Conservation (phyloP, 805 yeast species). For the Pichia nakasei region DNA sequence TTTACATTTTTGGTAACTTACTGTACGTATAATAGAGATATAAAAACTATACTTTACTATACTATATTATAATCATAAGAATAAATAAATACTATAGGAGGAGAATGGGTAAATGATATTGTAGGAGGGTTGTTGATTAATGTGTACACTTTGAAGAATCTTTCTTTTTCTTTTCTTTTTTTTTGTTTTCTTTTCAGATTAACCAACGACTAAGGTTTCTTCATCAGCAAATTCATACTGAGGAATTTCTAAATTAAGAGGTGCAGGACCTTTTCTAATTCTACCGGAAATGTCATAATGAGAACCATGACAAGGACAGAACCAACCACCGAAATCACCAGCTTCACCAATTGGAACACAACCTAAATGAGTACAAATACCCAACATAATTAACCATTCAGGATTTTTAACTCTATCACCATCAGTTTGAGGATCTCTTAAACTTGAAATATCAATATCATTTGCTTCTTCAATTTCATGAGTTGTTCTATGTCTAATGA, state of each 20-base stretch:
- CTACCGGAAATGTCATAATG: conserved; percentile 99
- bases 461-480: conserved; percentile 94
- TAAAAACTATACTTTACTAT: too few relatives aligned
- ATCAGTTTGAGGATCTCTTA: conserved; percentile 94
- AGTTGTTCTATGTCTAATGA: conserved; percentile 96
- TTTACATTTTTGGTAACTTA: too few relatives aligned
- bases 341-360: conserved; percentile 99
- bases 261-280: conserved; percentile 99
- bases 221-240: conserved; percentile 69
- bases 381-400: conserved; percentile 98
- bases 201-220: conserved; percentile 87
- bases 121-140: too few relatives aligned
- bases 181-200: conserved; percentile 15
- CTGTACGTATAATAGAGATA: too few relatives aligned
- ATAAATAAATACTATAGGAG: too few relatives aligned
- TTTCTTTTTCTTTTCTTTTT: too few relatives aligned
- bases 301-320: conserved; percentile 99
- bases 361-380: conserved; percentile 99
- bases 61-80: too few relatives aligned
- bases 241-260: conserved; percentile 96
- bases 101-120: too few relatives aligned
- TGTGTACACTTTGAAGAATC: too few relatives aligned
- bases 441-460: conserved; percentile 57
- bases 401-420: conserved; percentile 92
- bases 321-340: conserved; percentile 99